phyloP scores from a whole-genome alignment of 352 stramenopile genomes.

The Pythium rhizo-oryzae region DNA sequence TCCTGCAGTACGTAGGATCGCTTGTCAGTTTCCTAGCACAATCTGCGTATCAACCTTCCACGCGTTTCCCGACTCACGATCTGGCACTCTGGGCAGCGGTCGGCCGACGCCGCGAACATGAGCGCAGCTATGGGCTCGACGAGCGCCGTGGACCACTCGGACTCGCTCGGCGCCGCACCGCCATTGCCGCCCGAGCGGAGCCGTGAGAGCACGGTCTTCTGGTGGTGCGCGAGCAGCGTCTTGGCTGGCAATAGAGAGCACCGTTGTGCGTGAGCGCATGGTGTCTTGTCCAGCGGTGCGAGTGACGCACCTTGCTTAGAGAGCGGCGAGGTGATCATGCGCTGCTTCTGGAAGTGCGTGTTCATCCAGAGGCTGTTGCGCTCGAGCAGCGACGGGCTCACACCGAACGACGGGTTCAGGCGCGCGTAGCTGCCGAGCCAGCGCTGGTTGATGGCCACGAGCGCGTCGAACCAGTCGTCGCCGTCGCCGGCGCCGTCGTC shows the following conservation, averaged over 20 bases:
- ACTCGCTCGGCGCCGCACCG: constrained; percentile 39
- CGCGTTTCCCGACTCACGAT: constrained; percentile 55
- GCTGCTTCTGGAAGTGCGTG: constrained; percentile 77
- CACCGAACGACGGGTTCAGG: constrained; percentile 54
- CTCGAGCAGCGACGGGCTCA: constrained; percentile 57
- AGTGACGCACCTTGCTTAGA: constrained; percentile 61
- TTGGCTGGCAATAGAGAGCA: constrained; percentile 44
- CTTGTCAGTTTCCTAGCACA: too few species aligned
- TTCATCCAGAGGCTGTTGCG: constrained; percentile 85
- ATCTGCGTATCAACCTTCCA: too few species aligned
- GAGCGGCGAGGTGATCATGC: constrained; percentile 62
- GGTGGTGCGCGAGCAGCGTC: constrained; percentile 52
- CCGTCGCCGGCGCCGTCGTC: constrained; percentile 42
- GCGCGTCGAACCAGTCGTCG: constrained; percentile 47
- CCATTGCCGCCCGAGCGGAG: constrained; percentile 35
- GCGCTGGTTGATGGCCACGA: constrained; percentile 62
- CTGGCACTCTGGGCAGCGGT: constrained; percentile 66
- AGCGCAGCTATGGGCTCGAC: constrained; percentile 68
- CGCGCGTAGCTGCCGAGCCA: constrained; percentile 70
- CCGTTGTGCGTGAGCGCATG: not conserved
- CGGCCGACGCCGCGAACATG: constrained; percentile 58
- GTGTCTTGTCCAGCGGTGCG: too few species aligned
- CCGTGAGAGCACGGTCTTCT: constrained; percentile 42
- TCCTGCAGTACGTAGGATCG: constrained; percentile 36
- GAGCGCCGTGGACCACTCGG: constrained; percentile 48